phyloP scores from a whole-genome alignment of 108 stramenopile species.

The Chaetoceros muelleri region DNA sequence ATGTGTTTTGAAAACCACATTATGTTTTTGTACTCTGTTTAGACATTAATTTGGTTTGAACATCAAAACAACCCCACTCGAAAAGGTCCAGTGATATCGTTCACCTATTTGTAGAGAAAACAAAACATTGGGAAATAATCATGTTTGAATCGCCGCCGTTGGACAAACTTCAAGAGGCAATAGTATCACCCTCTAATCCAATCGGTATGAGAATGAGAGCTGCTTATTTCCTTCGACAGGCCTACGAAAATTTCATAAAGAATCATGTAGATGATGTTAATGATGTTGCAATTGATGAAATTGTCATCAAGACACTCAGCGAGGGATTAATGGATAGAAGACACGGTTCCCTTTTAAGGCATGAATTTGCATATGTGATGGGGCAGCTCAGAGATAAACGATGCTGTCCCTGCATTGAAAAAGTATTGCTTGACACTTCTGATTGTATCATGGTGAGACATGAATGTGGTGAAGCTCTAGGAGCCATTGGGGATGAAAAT shows the following conservation, averaged over 20 bases:
- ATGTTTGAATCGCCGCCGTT: slow-evolving; percentile 63
- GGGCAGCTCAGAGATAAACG: slow-evolving; percentile 85
- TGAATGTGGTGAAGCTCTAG: slow-evolving; percentile 93
- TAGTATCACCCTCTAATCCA: slow-evolving; percentile 49
- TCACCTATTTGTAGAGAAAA: too few relatives aligned
- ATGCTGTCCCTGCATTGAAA: slow-evolving; percentile 39
- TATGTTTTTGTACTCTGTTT: too few relatives aligned
- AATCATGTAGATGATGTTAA: slow-evolving; percentile 11
- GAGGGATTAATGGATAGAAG: slow-evolving; percentile 25
- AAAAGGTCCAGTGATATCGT: too few relatives aligned
- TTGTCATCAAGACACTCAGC: slow-evolving; percentile 36
- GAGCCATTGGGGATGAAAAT: slow-evolving; percentile 49
- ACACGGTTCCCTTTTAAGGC: slow-evolving; percentile 87
- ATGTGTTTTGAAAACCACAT: too few relatives aligned
- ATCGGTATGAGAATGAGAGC: slow-evolving; percentile 86
- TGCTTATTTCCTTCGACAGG: slow-evolving; percentile 63
- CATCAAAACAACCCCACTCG: too few relatives aligned
- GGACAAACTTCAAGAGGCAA: slow-evolving; percentile 23
- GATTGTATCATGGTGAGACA: slow-evolving; percentile 94
- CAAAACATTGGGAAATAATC: neutral
- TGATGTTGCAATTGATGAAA: slow-evolving; percentile 10
- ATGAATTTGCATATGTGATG: slow-evolving; percentile 96
- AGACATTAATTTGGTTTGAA: too few relatives aligned
- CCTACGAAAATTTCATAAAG: slow-evolving; percentile 22
- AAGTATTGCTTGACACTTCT: slow-evolving; percentile 32